These are phyloP conservation scores for Prunus campanulata DNA, from an alignment of 306 rosid species.

Conservation along the genomic window DNA sequence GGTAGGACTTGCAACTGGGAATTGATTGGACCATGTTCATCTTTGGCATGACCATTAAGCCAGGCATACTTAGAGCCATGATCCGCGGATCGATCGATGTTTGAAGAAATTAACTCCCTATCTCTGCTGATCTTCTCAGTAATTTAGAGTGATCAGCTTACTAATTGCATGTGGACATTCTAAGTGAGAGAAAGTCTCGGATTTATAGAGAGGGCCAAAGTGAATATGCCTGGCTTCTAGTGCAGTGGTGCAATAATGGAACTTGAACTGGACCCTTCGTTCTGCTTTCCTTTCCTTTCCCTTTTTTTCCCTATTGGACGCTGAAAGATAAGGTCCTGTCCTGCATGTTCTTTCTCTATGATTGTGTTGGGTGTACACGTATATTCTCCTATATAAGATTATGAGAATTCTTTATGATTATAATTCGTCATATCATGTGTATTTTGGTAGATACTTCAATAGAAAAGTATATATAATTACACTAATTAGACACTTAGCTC, in stretches of 20 bases:
- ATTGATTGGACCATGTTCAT: background rate
- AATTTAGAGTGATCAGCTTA: background rate
- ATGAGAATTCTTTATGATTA: too few species aligned
- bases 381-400: background rate
- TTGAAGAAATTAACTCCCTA: background rate
- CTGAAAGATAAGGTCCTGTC: background rate
- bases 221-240: background rate
- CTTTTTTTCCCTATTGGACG: background rate
- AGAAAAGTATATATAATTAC: too few species aligned
- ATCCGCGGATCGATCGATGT: background rate
- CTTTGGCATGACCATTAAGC: background rate
- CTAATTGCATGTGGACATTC: background rate
- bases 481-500: too few species aligned
- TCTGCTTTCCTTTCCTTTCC: background rate
- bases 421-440: too few species aligned
- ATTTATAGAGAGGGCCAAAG: background rate
- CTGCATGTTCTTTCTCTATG: background rate
- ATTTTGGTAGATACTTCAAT: too few species aligned
- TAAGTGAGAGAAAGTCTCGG: background rate
- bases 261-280: background rate
- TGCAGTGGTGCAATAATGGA: constrained; percentile 6
- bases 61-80: constrained; percentile 6
- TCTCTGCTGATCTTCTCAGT: background rate
- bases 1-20: constrained; percentile 1
- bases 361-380: background rate